phyloP scores from a whole-genome alignment of 2,329 filamentous ascomycete species.

The Incumbomyces lentus region DNA sequence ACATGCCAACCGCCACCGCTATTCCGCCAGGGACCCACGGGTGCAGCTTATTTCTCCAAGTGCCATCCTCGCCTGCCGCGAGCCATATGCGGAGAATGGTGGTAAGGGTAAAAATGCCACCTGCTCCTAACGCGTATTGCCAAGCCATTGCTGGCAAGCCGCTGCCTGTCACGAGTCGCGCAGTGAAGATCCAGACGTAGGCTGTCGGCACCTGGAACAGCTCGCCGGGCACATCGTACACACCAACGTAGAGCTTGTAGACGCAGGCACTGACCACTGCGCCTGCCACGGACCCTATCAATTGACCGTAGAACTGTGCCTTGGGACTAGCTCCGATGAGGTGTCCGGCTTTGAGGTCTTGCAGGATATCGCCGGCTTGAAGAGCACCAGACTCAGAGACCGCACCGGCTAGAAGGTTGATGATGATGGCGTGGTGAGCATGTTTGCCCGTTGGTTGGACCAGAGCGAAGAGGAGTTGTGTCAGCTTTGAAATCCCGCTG shows the following conservation, averaged over 20 bases:
- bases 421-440: conserved; percentile 78
- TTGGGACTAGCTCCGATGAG: conserved; percentile 82
- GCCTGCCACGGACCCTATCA: conserved; percentile 78
- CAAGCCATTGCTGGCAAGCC: conserved; percentile 75
- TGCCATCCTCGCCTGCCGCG: conserved; percentile 11
- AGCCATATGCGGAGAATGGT: conserved; percentile 58
- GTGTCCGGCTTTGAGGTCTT: conserved; percentile 94
- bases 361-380: conserved; percentile 92
- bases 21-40: conserved; percentile 79
- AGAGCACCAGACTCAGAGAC: conserved; percentile 76
- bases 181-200: conserved; percentile 97
- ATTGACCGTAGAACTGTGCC: conserved; percentile 92
- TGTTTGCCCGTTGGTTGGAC: conserved; percentile 71
- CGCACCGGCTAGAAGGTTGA: conserved; percentile 88
- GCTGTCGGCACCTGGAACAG: conserved; percentile 90
- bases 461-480: conserved; percentile 87
- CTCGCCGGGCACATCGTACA: conserved; percentile 79
- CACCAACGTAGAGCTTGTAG: conserved; percentile 80
- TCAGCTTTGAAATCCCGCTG: conserved; percentile 90
- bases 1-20: conserved; percentile 94
- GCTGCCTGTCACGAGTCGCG: conserved; percentile 79
- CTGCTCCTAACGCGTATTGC: conserved; percentile 68
- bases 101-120: conserved; percentile 58
- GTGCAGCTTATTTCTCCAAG: conserved; percentile 16
- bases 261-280: conserved; percentile 77